Evolutionary conservation across 116 monocot species (phyloP), one percentile per base, ranked within the genome.

Genomic region (Trichopus zeylanicus): DNA sequence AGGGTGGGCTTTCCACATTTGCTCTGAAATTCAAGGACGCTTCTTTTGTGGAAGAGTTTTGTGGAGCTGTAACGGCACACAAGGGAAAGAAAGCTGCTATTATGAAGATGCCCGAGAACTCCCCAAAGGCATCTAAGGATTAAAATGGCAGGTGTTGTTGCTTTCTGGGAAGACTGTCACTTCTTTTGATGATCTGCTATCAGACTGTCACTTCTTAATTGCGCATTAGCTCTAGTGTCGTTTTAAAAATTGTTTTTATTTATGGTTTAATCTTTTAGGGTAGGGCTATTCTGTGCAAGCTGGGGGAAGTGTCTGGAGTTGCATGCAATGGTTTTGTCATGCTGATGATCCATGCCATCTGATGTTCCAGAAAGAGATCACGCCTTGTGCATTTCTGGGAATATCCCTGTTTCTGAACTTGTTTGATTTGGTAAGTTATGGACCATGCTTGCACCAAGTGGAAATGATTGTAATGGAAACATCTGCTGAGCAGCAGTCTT

Each of bases 11-110:
- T 20, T 29, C 80, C 26, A 94, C 94, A 15, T 83, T 78, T 71
- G 83, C 86, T 54, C 54, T 86, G 53, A 94, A 94, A 71, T 94
- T 94, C 67, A 86, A 64, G 69, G 94, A 94, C 25, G 68, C 70
- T 24, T 51, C 68, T 38, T 55, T 75, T 18, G 55, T 76, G 64
- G 80, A 94, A 53, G 86, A 94, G 62, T 94, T 94, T 48, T 37
- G 75, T 33, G 78, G 53, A 56, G 75, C 37, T 18, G 86, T 94
- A 2, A 59, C 57, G 25, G 49, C 70, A 31, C 75, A 89, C 61
- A 89, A 89, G 59, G 85, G 73, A 24, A 66, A 78, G 59, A 86
- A 71, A 38, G 53, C 18, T 5, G 15, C 66, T 4, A 66, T 28
- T n/a, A 57, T 75, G 32, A 78, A 68, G 73, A 79, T 79, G 31